A percentile compares a stretch with the other conserved stretches of the same genome.
phyloP scores from a whole-genome alignment of 2,329 filamentous ascomycete species.

The Cytospora chrysosperma region DNA sequence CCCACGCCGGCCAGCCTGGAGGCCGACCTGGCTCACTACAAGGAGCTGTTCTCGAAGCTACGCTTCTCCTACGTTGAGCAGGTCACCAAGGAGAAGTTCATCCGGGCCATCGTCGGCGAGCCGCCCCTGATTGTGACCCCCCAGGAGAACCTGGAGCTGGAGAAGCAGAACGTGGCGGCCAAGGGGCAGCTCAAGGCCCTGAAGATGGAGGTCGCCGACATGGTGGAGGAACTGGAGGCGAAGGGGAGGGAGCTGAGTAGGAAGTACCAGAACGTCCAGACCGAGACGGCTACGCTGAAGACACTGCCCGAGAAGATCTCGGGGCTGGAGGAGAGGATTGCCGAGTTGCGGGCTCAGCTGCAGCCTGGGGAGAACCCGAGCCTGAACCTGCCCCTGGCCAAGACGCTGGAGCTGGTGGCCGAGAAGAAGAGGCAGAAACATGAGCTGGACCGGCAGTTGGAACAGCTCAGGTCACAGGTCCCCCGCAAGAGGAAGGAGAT shows the following conservation, averaged over 20 bases:
- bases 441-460: conserved; percentile 63
- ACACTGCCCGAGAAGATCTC: conserved; percentile 52
- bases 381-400: conserved; percentile 56
- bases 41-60: conserved; percentile 92
- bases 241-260: conserved; percentile 58
- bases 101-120: conserved; percentile 87
- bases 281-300: conserved; percentile 48
- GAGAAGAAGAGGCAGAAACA: conserved; percentile 50
- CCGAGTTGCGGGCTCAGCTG: conserved; percentile 43
- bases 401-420: conserved; percentile 54
- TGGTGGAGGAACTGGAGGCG: conserved; percentile 70
- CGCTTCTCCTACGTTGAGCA: conserved; percentile 98
- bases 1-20: conserved; percentile 74
- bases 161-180: conserved; percentile 63
- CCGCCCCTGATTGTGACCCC: conserved; percentile 81
- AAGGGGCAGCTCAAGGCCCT: conserved; percentile 77
- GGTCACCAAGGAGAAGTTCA: conserved; percentile 97
- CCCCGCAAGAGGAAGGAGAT: conserved; percentile 67
- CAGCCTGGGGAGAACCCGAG: conserved; percentile 40
- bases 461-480: conserved; percentile 59
- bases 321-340: conserved; percentile 49
- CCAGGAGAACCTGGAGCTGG: conserved; percentile 77
- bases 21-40: conserved; percentile 85
- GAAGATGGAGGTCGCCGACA: conserved; percentile 73
- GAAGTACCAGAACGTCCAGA: conserved; percentile 50